A percentile compares a stretch with the other conserved stretches of the same genome.
Evolutionary conservation across 2,329 filamentous ascomycete species (phyloP).

Genomic region (Fusarium aywerte): DNA sequence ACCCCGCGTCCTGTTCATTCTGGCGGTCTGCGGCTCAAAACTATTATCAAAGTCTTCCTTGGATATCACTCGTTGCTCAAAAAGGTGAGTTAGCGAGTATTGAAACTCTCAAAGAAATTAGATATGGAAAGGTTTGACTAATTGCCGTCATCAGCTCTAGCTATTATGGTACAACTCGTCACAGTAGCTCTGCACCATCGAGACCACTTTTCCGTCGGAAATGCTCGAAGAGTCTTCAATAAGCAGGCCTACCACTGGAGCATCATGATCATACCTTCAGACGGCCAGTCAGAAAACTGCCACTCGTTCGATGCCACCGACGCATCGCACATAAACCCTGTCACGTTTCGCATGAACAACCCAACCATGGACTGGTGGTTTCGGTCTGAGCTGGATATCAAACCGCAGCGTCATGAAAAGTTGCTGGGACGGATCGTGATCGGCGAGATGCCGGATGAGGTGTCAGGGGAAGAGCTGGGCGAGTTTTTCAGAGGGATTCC

Average conservation of each 20-base stretch:
- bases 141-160: neutral
- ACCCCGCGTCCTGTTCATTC: slow-evolving; percentile 1
- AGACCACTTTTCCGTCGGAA: slow-evolving; percentile 44
- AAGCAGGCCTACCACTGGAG: slow-evolving; percentile 50
- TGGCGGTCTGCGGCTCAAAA: slow-evolving; percentile 5
- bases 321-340: slow-evolving; percentile 45
- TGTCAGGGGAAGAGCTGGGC: slow-evolving; percentile 35
- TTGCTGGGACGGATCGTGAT: slow-evolving; percentile 46
- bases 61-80: neutral
- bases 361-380: slow-evolving; percentile 51
- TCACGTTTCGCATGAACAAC: slow-evolving; percentile 48
- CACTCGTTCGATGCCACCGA: slow-evolving; percentile 48
- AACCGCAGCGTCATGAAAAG: slow-evolving; percentile 38
- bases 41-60: neutral
- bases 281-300: slow-evolving; percentile 22
- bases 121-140: neutral
- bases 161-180: slow-evolving; percentile 31
- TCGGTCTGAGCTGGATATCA: slow-evolving; percentile 26
- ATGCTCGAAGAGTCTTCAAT: slow-evolving; percentile 39
- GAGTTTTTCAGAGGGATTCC: slow-evolving; percentile 41
- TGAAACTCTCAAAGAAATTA: no score
- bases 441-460: slow-evolving; percentile 36
- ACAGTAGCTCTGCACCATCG: slow-evolving; percentile 47
- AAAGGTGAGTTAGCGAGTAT: neutral
- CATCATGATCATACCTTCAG: slow-evolving; percentile 43